These are phyloP conservation scores for Fusarium buxicola DNA, from an alignment of 2,329 filamentous ascomycete genomes.

Conservation along the genomic window DNA sequence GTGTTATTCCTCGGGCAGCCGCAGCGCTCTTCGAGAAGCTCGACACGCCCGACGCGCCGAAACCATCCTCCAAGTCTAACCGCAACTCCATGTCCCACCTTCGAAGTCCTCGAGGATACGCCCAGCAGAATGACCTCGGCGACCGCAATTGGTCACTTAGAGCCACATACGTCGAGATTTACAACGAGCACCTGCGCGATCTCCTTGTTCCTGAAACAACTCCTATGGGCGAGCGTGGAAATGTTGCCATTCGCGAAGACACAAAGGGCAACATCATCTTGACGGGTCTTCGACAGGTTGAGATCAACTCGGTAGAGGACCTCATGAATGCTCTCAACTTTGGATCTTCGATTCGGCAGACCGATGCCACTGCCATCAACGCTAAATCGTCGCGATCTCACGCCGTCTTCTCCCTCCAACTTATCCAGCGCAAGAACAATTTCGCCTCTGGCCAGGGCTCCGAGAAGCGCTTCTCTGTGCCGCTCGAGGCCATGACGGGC, in stretches of 20 bases:
- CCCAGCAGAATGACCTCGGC: slow-evolving; percentile 57
- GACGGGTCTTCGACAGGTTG: slow-evolving; percentile 87
- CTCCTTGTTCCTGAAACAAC: slow-evolving; percentile 83
- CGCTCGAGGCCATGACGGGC: slow-evolving; percentile 80
- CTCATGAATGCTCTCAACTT: slow-evolving; percentile 89
- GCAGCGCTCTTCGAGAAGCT: slow-evolving; percentile 89
- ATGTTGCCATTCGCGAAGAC: slow-evolving; percentile 94
- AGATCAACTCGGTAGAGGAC: slow-evolving; percentile 92
- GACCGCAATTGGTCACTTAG: slow-evolving; percentile 92
- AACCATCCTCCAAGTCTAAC: slow-evolving; percentile 57
- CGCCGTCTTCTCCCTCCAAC: slow-evolving; percentile 94
- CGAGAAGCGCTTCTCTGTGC: slow-evolving; percentile 90
- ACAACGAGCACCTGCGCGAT: slow-evolving; percentile 96
- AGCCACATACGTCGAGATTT: slow-evolving; percentile 96
- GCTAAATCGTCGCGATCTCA: slow-evolving; percentile 98
- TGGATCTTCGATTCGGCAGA: slow-evolving; percentile 94
- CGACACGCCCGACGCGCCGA: slow-evolving; percentile 70
- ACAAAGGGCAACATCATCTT: slow-evolving; percentile 93
- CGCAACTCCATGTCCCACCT: slow-evolving; percentile 81
- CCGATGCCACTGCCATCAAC: slow-evolving; percentile 96
- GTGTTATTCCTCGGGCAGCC: slow-evolving; percentile 94
- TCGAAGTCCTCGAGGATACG: slow-evolving; percentile 80
- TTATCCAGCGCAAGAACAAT: slow-evolving; percentile 84
- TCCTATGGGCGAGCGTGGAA: slow-evolving; percentile 75
- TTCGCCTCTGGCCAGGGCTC: slow-evolving; percentile 62